These are phyloP conservation scores for Dactylellina parvicollis DNA, from an alignment of 2,329 filamentous ascomycete genomes.

Conservation along the genomic window DNA sequence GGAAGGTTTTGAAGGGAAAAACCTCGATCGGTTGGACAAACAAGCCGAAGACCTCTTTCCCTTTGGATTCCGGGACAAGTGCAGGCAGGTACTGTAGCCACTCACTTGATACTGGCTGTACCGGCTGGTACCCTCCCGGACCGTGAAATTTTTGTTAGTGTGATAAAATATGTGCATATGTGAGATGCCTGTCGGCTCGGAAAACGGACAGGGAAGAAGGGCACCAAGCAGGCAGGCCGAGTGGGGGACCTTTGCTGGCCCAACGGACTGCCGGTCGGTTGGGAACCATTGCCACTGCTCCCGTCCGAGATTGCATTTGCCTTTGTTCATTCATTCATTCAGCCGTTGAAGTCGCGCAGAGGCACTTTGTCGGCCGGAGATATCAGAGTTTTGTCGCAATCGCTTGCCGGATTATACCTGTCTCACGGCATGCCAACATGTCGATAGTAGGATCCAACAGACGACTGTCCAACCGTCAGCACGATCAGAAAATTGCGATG, in stretches of 20 bases:
- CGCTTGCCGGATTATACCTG: too few relatives aligned
- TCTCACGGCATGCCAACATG: too few relatives aligned
- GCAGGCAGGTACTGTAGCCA: too few relatives aligned
- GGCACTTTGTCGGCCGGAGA: too few relatives aligned
- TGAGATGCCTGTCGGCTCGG: constrained; percentile 44
- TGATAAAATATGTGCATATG: not conserved
- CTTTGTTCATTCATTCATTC: not conserved
- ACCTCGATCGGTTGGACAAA: constrained; percentile 25
- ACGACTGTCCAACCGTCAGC: too few relatives aligned
- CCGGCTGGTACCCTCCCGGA: not conserved
- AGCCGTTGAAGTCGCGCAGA: not conserved
- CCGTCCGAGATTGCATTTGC: not conserved
- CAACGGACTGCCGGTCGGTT: constrained; percentile 36
- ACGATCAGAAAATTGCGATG: too few relatives aligned
- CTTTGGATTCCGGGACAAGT: constrained; percentile 14
- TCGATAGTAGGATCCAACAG: too few relatives aligned
- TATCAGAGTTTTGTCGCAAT: too few relatives aligned
- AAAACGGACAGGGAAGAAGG: constrained; percentile 43
- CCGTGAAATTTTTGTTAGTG: constrained; percentile 36
- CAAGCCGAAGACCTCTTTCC: not conserved
- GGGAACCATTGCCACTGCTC: too few relatives aligned
- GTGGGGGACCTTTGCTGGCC: constrained; percentile 31
- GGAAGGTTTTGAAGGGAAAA: constrained; percentile 30
- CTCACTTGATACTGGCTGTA: too few relatives aligned
- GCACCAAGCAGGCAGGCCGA: constrained; percentile 38